Evolutionary conservation across 306 rosid species (phyloP), one percentile per base, ranked within the genome.

Genomic region (Crataegus laevigata): DNA sequence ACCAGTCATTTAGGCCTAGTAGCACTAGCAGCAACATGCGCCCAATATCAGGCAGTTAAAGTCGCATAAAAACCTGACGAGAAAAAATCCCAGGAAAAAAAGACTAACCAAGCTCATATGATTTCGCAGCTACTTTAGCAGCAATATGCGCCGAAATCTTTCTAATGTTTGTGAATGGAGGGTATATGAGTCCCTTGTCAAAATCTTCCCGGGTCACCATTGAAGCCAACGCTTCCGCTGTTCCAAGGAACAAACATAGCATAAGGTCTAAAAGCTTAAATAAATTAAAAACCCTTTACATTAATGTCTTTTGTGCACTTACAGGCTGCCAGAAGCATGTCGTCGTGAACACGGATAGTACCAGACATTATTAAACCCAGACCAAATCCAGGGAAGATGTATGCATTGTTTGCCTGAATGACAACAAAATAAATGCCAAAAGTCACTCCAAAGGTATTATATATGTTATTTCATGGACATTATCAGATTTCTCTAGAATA

Each of bases 241-340:
- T 78, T 84, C 75, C 85, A 78, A 71, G 67, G 43, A 78, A 86
- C 40, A 40, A 15, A 68, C 66, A 75, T 51, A 61, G 64, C 30
- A 47, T 71, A 60, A 65, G 19, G 75, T 66, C 12, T 54, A 22
- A 38, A 15, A 25, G 7, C 28, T 47, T 19, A 19, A 40, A 75
- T 19, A 66, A 59, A 36, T 42, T 10, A 4, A 24, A 25, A 60
- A 40, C 68, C 30, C 36, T 40, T 43, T 12, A 42, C 11, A 26
- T 8, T 43, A 17, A 43, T 43, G 60, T 42, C 38, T 73, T 60
- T 58, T 57, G 75, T 75, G 70, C 69, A 85, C 98, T 92, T 90
- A 94, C 98, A 84, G 70, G 97, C 98, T 73, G 98, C 96, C 66
- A 94, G 89, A 86, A 94, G 98, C 88, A 91, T 79, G 79, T 91